Conservation (phyloP, 1,139 yeast species). For the Hemisphaericaspora xylanilytica region DNA sequence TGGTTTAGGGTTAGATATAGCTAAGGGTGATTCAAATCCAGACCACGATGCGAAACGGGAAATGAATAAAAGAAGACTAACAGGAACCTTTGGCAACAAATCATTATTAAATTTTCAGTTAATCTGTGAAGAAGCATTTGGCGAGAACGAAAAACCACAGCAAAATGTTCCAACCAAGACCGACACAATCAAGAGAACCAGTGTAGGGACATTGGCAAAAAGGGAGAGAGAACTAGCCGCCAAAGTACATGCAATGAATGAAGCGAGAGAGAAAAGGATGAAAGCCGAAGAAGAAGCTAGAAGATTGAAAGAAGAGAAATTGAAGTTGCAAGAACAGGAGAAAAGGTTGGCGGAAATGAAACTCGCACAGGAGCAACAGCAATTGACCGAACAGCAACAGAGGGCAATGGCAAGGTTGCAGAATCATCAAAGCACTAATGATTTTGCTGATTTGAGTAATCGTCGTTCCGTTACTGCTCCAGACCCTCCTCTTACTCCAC, state of each 20-base stretch:
- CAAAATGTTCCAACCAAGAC: not conserved
- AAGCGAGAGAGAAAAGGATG: constrained; percentile 26
- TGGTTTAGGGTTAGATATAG: constrained; percentile 1
- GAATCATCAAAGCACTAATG: constrained; percentile 28
- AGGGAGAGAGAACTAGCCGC: constrained; percentile 33
- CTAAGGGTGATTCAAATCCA: not conserved
- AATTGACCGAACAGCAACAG: constrained; percentile 20
- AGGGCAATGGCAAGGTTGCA: constrained; percentile 31
- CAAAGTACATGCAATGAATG: constrained; percentile 29
- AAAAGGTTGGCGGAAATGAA: constrained; percentile 16
- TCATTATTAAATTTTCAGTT: constrained; percentile 31
- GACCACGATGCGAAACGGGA: constrained; percentile 10
- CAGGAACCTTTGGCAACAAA: constrained; percentile 19
- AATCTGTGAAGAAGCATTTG: constrained; percentile 34
- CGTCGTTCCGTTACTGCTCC: constrained; percentile 25
- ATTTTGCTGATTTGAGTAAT: constrained; percentile 24
- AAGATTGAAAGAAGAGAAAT: constrained; percentile 14
- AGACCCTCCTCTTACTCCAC: constrained; percentile 16
- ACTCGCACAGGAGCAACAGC: constrained; percentile 9
- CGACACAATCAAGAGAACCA: constrained; percentile 3
- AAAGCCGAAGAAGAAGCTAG: constrained; percentile 18
- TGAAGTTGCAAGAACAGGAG: constrained; percentile 4
- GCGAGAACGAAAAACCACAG: constrained; percentile 14
- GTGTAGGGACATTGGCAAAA: constrained; percentile 16
- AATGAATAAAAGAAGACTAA: constrained; percentile 12